Conservation (phyloP, 2,329 filamentous ascomycete species). For the Aureobasidium sp. region DNA sequence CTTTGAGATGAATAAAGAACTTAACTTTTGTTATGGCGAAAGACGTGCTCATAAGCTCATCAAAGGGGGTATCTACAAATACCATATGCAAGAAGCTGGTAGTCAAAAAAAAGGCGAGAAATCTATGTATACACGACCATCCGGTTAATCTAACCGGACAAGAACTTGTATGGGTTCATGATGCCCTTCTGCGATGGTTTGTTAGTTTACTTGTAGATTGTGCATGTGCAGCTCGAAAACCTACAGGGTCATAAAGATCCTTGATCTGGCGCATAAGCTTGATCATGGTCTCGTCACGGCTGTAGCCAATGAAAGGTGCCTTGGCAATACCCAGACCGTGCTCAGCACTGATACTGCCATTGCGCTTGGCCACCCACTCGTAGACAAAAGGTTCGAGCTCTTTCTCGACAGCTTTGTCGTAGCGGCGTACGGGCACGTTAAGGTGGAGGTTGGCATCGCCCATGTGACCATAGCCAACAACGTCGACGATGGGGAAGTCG, state of each 20-base stretch:
- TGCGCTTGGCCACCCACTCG: constrained; percentile 84
- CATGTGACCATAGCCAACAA: constrained; percentile 98
- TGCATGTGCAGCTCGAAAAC: constrained; percentile 29
- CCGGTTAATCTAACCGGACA: constrained; percentile 34
- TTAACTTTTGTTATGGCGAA: background rate
- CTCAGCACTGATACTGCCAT: constrained; percentile 93
- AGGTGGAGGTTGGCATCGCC: constrained; percentile 93
- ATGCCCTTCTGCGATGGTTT: constrained; percentile 66
- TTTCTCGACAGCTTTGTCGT: constrained; percentile 81
- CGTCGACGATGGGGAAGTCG: constrained; percentile 70
- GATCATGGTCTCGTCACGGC: constrained; percentile 78
- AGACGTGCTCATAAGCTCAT: constrained; percentile 3
- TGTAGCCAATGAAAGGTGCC: constrained; percentile 92
- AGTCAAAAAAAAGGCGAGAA: background rate
- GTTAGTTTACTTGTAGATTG: constrained; percentile 17
- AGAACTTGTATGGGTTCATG: constrained; percentile 99
- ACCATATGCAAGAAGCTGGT: constrained; percentile 6
- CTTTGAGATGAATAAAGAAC: background rate
- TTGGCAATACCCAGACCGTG: constrained; percentile 91
- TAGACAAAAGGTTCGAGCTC: constrained; percentile 91
- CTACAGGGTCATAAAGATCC: constrained; percentile 84
- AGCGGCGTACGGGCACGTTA: constrained; percentile 75
- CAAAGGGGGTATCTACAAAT: constrained; percentile 11
- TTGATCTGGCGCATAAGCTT: constrained; percentile 93
- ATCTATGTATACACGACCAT: background rate